Percentiles rank a stretch among this genome's conserved stretches.
Evolutionary conservation across 2,329 filamentous ascomycete genomes (phyloP).

Genomic region (Diaporthe sp.): DNA sequence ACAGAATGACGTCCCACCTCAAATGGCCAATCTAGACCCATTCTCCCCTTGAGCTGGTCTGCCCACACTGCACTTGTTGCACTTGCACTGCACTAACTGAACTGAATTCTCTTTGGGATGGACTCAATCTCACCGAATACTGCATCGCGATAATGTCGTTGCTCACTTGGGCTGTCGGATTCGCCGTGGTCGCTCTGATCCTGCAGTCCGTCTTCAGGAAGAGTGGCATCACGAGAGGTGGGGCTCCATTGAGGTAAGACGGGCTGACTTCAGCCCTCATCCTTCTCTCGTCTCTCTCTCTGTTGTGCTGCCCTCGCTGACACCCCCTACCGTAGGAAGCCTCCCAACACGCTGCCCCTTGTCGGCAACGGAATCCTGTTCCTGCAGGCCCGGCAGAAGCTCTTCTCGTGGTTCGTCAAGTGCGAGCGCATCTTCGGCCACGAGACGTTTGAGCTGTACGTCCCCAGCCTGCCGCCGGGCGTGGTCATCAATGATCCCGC

Average conservation of each 20-base stretch:
- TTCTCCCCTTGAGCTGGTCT: background rate
- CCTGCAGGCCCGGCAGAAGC: constrained; percentile 69
- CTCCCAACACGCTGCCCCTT: constrained; percentile 66
- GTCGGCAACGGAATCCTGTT: constrained; percentile 74
- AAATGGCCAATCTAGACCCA: background rate
- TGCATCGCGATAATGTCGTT: constrained; percentile 32
- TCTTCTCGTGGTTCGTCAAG: constrained; percentile 74
- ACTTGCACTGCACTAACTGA: background rate
- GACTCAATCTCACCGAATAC: background rate
- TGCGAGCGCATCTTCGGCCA: constrained; percentile 69
- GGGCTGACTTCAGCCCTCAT: background rate
- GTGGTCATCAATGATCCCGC: constrained; percentile 73
- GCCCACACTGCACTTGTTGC: background rate
- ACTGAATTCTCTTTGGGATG: background rate
- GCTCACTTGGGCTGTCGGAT: constrained; percentile 34
- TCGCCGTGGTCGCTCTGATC: constrained; percentile 33
- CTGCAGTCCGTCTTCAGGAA: constrained; percentile 37
- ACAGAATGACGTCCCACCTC: constrained; percentile 5
- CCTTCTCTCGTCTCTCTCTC: background rate
- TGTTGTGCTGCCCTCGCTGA: background rate
- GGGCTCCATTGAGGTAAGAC: constrained; percentile 41
- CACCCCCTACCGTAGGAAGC: constrained; percentile 52
- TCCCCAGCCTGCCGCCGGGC: constrained; percentile 73
- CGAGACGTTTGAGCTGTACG: constrained; percentile 73
- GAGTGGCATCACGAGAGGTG: constrained; percentile 41